These are phyloP conservation scores for Effrenium voratum DNA, from an alignment of 73 alveolate species.

Conservation along the genomic window DNA sequence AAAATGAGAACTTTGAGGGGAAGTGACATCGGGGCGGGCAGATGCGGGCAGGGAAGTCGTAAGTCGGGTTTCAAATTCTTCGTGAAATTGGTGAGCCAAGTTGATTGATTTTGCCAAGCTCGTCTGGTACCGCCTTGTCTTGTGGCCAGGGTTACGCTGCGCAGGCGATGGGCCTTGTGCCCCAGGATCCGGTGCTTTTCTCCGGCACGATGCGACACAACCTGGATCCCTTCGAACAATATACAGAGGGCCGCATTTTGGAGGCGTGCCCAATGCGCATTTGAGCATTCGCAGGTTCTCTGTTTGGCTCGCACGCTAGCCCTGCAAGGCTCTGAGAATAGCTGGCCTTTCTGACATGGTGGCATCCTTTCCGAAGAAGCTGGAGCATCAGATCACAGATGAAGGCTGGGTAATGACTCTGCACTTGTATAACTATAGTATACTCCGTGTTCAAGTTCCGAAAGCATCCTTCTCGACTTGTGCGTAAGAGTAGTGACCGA, in stretches of 20 bases:
- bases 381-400: conserved; percentile 84
- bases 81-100: no score
- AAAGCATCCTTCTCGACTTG: no score
- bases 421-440: neutral
- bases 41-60: no score
- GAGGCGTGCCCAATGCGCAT: neutral
- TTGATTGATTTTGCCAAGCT: no score
- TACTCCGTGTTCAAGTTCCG: neutral
- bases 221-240: conserved; percentile 88
- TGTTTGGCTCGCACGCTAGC: neutral
- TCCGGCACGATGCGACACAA: conserved; percentile 69
- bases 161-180: conserved; percentile 80
- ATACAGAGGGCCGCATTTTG: conserved; percentile 74
- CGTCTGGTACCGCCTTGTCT: no score
- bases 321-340: conserved; percentile 26
- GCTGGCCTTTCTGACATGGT: conserved; percentile 67
- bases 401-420: conserved; percentile 30
- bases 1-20: no score
- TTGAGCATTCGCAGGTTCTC: neutral
- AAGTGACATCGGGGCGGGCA: no score
- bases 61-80: no score
- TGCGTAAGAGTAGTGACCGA: no score
- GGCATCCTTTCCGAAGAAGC: conserved; percentile 27
- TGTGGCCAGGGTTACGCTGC: no score
- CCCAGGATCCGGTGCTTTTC: conserved; percentile 45